Base-by-base conservation (phyloP, 495 filamentous ascomycete genomes). In the Rostrohypoxylon terebratum region DNA sequence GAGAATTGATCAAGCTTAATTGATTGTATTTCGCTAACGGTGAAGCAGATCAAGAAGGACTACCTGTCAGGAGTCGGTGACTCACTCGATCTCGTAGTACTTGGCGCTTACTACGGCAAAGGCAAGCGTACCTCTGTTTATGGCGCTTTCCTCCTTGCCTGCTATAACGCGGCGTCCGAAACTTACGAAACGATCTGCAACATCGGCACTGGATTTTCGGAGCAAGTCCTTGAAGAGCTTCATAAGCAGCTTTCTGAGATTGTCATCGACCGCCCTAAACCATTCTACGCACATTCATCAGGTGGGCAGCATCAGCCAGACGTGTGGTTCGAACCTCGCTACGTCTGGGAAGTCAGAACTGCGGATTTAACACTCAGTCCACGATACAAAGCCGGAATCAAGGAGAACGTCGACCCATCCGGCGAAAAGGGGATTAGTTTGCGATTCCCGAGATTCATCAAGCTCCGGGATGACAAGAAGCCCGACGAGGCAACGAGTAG, bases 311-410 rank as follows among this genome's bases (percentile, higher is more conserved):
- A 97, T 74, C 96, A 98, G 79, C 96, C 96, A 1, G 96, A 99
- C 78, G 95, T 99, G 34, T 99, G 96, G 96, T 96, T 99, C 78
- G 96, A 98, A 81, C 93, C 95, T 3, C 89, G 89, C 28, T 88
- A 92, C 48, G 96, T 99, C 1, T 99, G 96, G 96, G 96, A 99
- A 80, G 94, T 98, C 68, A 98, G 95, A 81, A 94, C 95, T 11
- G 96, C 96, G 2, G 96, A 98, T 86, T 80, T 99, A 74, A 98
- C 94, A 3, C 87, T 99, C 4, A 94, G 91, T 69, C 96, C 96
- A 42, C 85, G 94, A 31, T 99, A 99, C 78, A 93, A 94, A 77
- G 96, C 96, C 6, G 91, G 89, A 0, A 81, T 81, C 63, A 84
- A 85, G 70, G 88, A 90, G 57, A 88, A 87, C 13, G 81, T 90